phyloP scores from a whole-genome alignment of 2,329 filamentous ascomycete species.

The Aureobasidium sp. region DNA sequence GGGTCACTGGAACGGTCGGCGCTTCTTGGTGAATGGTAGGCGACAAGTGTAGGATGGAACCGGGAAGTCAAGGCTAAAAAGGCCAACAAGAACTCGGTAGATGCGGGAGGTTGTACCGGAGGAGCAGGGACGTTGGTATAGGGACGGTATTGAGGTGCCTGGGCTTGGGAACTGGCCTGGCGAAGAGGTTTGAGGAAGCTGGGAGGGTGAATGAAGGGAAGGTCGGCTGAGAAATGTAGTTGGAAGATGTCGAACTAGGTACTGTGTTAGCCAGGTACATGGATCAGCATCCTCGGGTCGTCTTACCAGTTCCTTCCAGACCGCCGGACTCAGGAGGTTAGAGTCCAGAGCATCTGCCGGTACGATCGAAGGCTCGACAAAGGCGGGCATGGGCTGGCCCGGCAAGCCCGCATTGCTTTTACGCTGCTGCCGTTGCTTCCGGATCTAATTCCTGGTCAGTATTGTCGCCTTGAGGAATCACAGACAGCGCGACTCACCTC shows the following conservation, averaged over 20 bases:
- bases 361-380: not conserved
- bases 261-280: constrained; percentile 18
- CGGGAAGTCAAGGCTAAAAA: constrained; percentile 63
- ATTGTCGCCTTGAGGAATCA: not conserved
- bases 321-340: constrained; percentile 53
- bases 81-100: constrained; percentile 52
- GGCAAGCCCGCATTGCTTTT: constrained; percentile 15
- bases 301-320: constrained; percentile 58
- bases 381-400: constrained; percentile 8
- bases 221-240: constrained; percentile 63
- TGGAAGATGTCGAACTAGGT: constrained; percentile 58
- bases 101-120: constrained; percentile 46
- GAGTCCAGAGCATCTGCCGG: constrained; percentile 52
- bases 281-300: not conserved
- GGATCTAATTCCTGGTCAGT: not conserved
- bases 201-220: constrained; percentile 63
- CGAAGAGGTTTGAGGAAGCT: constrained; percentile 50
- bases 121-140: constrained; percentile 19
- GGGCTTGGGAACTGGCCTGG: constrained; percentile 23
- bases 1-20: constrained; percentile 43
- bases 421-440: constrained; percentile 13
- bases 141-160: constrained; percentile 14
- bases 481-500: not conserved
- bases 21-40: constrained; percentile 47
- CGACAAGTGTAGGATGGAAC: constrained; percentile 56